Conservation (phyloP, 441 rosid genomes). For the Euphorbia celastroides region DNA sequence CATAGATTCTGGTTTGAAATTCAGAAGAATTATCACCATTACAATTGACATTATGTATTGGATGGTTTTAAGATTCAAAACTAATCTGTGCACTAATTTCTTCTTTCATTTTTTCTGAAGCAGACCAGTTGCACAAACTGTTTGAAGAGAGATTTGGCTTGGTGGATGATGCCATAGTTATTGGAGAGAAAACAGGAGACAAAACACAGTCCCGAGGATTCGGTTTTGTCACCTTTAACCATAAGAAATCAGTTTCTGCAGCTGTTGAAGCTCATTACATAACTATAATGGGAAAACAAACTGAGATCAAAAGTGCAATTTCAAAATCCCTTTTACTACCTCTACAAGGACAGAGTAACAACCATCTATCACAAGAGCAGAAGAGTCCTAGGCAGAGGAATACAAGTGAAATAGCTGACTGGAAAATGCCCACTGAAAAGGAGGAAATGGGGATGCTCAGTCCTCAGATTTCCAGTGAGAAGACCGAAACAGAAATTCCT, state of each 20-base stretch:
- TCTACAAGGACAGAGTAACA: constrained; percentile 18
- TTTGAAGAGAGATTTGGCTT: constrained; percentile 48
- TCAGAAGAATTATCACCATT: constrained; percentile 9
- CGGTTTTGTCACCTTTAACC: constrained; percentile 56
- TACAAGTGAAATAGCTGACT: constrained; percentile 10
- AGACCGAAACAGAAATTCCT: constrained; percentile 16
- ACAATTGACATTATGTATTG: not conserved
- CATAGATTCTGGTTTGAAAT: constrained; percentile 49
- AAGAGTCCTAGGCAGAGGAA: constrained; percentile 11
- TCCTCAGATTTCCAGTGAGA: constrained; percentile 1
- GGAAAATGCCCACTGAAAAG: constrained; percentile 5
- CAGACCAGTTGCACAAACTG: constrained; percentile 35
- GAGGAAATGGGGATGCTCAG: constrained; percentile 11
- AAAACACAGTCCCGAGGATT: constrained; percentile 43
- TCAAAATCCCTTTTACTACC: constrained; percentile 24
- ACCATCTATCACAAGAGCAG: constrained; percentile 15
- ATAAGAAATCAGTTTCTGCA: constrained; percentile 39
- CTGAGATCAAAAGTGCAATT: constrained; percentile 49
- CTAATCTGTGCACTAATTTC: not conserved
- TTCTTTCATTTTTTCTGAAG: constrained; percentile 16
- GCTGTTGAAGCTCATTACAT: constrained; percentile 47
- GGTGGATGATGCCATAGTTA: constrained; percentile 44
- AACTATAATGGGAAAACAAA: constrained; percentile 46
- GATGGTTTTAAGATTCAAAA: constrained; percentile 4
- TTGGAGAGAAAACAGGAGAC: constrained; percentile 29